Percentiles rank a stretch among this genome's conserved stretches.
phyloP scores from a whole-genome alignment of 768 basidiomycete species.

The Tylopilus vinaceipallidus region DNA sequence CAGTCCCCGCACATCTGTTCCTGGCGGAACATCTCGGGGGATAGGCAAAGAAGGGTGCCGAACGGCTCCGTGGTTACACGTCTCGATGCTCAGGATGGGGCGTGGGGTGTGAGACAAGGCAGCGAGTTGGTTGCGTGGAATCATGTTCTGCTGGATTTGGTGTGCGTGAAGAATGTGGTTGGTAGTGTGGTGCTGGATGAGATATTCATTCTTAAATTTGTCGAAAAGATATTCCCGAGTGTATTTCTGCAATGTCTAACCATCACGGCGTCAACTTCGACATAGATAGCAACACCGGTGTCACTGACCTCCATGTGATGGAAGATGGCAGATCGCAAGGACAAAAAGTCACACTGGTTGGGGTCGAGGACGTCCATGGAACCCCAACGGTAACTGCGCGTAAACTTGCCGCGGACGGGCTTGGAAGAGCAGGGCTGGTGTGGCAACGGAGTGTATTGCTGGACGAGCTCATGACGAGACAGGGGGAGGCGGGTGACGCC shows the following conservation, averaged over 20 bases:
- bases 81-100: slow-evolving; percentile 63
- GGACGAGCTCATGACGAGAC: slow-evolving; percentile 69
- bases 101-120: slow-evolving; percentile 41
- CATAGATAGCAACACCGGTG: slow-evolving; percentile 10
- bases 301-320: slow-evolving; percentile 82
- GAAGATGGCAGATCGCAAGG: slow-evolving; percentile 76
- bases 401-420: slow-evolving; percentile 59
- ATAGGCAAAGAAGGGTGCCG: slow-evolving; percentile 46
- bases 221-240: slow-evolving; percentile 81
- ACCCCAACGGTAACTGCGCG: slow-evolving; percentile 82
- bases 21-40: slow-evolving; percentile 47
- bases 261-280: slow-evolving; percentile 19
- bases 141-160: slow-evolving; percentile 40
- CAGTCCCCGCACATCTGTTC: slow-evolving; percentile 42
- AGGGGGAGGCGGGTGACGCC: slow-evolving; percentile 58
- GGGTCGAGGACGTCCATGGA: slow-evolving; percentile 76
- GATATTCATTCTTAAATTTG: slow-evolving; percentile 65
- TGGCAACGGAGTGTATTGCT: slow-evolving; percentile 66
- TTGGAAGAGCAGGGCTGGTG: slow-evolving; percentile 43
- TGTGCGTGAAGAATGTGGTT: slow-evolving; percentile 43
- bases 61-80: slow-evolving; percentile 42
- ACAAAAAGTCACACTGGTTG: slow-evolving; percentile 76
- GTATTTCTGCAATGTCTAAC: slow-evolving; percentile 80
- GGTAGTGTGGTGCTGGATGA: slow-evolving; percentile 49
- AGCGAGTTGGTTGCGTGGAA: slow-evolving; percentile 31